Conservation (phyloP, 2,329 filamentous ascomycete genomes). For the Rutstroemia sp. region DNA sequence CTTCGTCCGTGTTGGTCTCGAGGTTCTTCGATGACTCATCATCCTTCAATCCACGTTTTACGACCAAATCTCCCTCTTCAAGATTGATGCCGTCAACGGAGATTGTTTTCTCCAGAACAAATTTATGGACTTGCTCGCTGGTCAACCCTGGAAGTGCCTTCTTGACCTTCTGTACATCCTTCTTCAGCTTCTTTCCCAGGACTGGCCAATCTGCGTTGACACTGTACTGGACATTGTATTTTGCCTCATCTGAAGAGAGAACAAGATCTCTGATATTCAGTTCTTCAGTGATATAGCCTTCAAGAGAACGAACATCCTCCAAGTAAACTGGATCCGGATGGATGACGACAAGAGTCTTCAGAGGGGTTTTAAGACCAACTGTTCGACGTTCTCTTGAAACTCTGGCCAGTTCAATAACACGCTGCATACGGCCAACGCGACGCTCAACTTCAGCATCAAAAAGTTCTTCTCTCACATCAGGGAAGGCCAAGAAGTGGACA, state of each 20-base stretch:
- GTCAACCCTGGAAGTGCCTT: conserved; percentile 76
- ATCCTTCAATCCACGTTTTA: conserved; percentile 72
- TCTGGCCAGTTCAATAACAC: conserved; percentile 84
- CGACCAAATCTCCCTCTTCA: conserved; percentile 72
- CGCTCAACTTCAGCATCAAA: conserved; percentile 84
- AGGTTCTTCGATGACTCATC: conserved; percentile 63
- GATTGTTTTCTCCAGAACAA: conserved; percentile 66
- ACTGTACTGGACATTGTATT: conserved; percentile 88
- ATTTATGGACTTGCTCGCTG: conserved; percentile 74
- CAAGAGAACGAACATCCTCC: conserved; percentile 75
- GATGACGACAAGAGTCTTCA: conserved; percentile 85
- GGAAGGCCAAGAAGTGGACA: conserved; percentile 89
- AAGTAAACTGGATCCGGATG: conserved; percentile 78
- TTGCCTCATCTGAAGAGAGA: conserved; percentile 77
- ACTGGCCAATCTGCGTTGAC: conserved; percentile 89
- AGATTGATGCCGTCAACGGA: conserved; percentile 80
- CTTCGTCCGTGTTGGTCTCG: conserved; percentile 81
- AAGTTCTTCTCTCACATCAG: conserved; percentile 78
- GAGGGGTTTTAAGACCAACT: conserved; percentile 81
- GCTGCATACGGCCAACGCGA: conserved; percentile 85
- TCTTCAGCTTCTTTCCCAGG: conserved; percentile 94
- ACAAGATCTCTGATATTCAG: conserved; percentile 83
- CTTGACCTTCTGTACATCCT: conserved; percentile 85
- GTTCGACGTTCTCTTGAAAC: conserved; percentile 78
- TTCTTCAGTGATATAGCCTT: conserved; percentile 86